Base-by-base conservation (phyloP, 139 green algal species). In the Micractinium sp. region DNA sequence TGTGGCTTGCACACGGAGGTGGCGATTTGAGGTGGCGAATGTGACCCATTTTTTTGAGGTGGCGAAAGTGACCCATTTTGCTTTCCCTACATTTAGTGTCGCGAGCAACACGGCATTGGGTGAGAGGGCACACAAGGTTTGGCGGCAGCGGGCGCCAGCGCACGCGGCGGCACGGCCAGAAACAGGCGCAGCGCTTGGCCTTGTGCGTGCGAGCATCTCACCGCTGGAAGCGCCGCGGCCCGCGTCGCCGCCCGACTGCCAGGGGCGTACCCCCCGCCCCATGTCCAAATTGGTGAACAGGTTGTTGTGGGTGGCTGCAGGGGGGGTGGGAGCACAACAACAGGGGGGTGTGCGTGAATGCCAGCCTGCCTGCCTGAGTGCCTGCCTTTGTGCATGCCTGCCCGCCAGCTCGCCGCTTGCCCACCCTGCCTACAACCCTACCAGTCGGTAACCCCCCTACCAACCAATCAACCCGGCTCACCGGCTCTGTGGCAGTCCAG, bases 301-400 rank as follows among this genome's bases (percentile, higher is more conserved):
- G 78, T 84, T 84, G 78, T 84, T 84, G 41, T 84, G 78, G 29
- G 41, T 84, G 78, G 76, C 78, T 63, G 78, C 27, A 15, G 36
- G 41, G 9, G 25, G 39, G 29, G 20, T 4, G 22, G 36, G 19
- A 14, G 74, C 29, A 77, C 0, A 3, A 13, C 14, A 80, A 47
- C 14, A n/a, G 4, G 25, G 14, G 31, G 71, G 14, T 71, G 63
- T 23, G 14, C 2, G 63, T 71, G 63, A 5, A 23, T 4, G 16
- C 7, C 63, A 71, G 63, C 13, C 16, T 76, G 69, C 13, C 69
- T 76, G 25, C 25, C 23, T 25, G n/a, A n/a, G n/a, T n/a, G 23
- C 63, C 63, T 20, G 63, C 63, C 63, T 73, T 20, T 20, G 12
- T 29, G 2, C 23, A 2, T 29, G 12, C 63, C 63, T 25, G 22